Evolutionary conservation across 768 basidiomycete genomes (phyloP).

Genomic region (Pleurotus platypus): DNA sequence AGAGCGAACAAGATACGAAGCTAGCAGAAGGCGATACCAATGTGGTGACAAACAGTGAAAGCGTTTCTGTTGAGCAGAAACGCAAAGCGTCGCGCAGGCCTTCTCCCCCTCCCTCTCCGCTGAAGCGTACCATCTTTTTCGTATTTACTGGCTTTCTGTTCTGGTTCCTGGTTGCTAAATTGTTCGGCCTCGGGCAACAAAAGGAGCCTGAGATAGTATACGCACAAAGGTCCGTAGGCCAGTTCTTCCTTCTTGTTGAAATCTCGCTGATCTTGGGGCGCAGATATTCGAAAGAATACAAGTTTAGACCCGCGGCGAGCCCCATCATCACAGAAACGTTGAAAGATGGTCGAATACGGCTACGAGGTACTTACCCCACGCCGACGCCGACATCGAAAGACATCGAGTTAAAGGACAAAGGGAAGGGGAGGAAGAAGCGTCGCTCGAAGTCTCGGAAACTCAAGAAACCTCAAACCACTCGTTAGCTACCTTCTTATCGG

Average conservation of each 20-base stretch:
- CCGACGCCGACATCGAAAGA: too few relatives aligned
- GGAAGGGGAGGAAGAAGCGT: background rate
- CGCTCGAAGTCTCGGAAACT: background rate
- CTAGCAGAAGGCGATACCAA: too few relatives aligned
- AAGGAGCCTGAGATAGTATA: constrained; percentile 35
- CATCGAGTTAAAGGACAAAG: background rate
- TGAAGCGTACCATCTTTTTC: constrained; percentile 47
- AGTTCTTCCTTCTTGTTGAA: background rate
- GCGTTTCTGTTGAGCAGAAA: background rate
- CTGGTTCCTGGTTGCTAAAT: constrained; percentile 36
- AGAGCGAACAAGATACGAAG: too few relatives aligned
- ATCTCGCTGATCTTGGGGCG: background rate
- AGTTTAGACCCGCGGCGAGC: constrained; percentile 81
- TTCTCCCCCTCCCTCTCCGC: constrained; percentile 33
- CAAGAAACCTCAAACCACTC: background rate
- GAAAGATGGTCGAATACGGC: constrained; percentile 61
- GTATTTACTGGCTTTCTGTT: constrained; percentile 35
- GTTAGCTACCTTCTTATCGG: background rate
- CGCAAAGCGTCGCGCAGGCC: background rate
- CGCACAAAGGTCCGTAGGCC: background rate
- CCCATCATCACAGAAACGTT: constrained; percentile 77
- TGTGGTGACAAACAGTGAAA: too few relatives aligned
- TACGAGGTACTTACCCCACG: constrained; percentile 63
- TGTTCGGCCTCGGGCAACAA: constrained; percentile 14
- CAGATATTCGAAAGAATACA: constrained; percentile 82